Evolutionary conservation across 2,329 filamentous ascomycete genomes (phyloP).

Genomic region (Aspergillus luchuensis): DNA sequence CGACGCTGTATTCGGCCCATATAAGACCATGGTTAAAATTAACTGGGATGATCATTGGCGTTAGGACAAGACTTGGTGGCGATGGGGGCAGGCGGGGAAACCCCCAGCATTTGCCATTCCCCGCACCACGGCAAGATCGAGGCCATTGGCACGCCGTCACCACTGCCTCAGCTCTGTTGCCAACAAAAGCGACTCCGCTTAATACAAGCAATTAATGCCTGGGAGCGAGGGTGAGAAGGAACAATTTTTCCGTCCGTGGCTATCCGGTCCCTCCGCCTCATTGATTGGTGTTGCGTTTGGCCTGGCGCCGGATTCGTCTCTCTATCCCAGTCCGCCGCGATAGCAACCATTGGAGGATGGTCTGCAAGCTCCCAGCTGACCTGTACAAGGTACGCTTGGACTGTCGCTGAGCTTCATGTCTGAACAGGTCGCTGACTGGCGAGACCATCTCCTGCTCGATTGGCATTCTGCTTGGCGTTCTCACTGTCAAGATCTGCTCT

Average conservation of each 20-base stretch:
- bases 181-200: slow-evolving; percentile 3
- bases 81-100: slow-evolving; percentile 1
- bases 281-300: not conserved
- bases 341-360: not conserved
- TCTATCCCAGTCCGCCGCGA: not conserved
- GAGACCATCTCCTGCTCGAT: not conserved
- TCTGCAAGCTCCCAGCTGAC: not conserved
- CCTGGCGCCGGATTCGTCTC: not conserved
- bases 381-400: not conserved
- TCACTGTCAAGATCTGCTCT: not conserved
- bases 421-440: not conserved
- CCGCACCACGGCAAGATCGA: not conserved
- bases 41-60: slow-evolving; percentile 1
- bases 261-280: not conserved
- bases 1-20: not conserved
- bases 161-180: not conserved
- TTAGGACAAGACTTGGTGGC: not conserved
- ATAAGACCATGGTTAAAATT: not conserved
- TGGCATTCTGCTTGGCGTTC: not conserved
- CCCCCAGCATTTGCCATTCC: slow-evolving; percentile 1
- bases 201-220: not conserved
- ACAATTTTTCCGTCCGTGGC: slow-evolving; percentile 5
- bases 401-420: not conserved
- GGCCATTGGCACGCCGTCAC: not conserved
- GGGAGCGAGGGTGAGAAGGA: not conserved